phyloP scores from a whole-genome alignment of 2,329 filamentous ascomycete genomes.

The Colletotrichum orchidophilum region DNA sequence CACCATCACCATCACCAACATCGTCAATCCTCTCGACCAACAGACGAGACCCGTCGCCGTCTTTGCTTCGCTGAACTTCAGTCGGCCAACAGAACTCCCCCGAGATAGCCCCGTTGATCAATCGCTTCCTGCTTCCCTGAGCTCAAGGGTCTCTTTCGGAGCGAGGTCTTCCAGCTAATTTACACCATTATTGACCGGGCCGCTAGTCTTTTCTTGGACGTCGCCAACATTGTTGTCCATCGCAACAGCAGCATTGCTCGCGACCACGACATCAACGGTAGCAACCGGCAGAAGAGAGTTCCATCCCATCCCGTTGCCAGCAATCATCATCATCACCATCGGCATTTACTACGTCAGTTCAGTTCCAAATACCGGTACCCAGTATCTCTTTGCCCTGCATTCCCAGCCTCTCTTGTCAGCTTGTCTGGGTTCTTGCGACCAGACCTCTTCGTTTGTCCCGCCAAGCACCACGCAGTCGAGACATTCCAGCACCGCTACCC shows the following conservation, averaged over 20 bases:
- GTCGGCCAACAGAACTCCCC: not conserved
- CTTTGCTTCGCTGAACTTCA: not conserved
- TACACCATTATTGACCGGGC: not conserved
- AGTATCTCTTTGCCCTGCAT: slow-evolving; percentile 5
- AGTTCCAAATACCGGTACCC: slow-evolving; percentile 28
- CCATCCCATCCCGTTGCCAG: not conserved
- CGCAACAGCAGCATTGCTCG: not conserved
- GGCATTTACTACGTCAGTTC: slow-evolving; percentile 1
- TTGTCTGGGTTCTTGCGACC: not conserved
- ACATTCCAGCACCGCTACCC: slow-evolving; percentile 14
- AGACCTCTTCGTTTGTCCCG: not conserved
- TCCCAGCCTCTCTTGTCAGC: slow-evolving; percentile 8
- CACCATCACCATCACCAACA: not conserved
- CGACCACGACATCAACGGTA: not conserved
- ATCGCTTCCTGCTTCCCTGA: not conserved
- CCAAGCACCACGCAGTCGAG: not conserved
- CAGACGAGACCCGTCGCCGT: not conserved
- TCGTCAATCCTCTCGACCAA: not conserved
- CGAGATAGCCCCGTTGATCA: slow-evolving; percentile 14
- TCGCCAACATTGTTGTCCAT: not conserved
- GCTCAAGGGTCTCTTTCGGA: not conserved
- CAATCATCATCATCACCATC: not conserved
- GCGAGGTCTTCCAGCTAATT: not conserved
- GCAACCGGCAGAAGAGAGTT: not conserved
- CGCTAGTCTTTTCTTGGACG: not conserved